Base-by-base conservation (phyloP, 2,329 filamentous ascomycete species). In the Aspergillus nomiae region DNA sequence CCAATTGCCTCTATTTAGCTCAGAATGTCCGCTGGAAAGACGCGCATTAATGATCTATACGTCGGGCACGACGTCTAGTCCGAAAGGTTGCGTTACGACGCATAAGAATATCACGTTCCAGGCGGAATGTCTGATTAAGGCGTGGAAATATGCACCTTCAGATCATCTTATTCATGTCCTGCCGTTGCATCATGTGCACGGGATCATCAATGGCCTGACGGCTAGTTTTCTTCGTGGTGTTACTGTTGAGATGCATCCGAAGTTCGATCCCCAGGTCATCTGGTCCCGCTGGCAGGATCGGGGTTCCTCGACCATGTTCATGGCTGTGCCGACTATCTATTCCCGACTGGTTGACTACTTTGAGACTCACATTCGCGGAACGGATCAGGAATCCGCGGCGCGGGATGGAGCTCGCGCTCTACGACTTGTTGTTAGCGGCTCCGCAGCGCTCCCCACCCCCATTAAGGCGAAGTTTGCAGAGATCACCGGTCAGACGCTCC, bases 291-390 rank as follows among this genome's bases (percentile, higher is more conserved):
- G 81, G 81, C 71, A 74, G 62, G 74, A 71, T 34, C 70, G 66
- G 59, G 78, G 77, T 64, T 71, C 75, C 51, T 75, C 81, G 32
- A 77, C 80, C 0, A 79, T 84, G 74, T 85, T 85, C 74, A 80
- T 82, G 67, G 83, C 81, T 19, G 83, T 85, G 1, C 83, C 83
- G 4, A 84, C 83, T 1, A 83, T 84, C 34, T 85, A 84, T 70
- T 80, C 82, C 53, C 77, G 81, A 0, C 71, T 84, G 57, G 78
- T 81, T 61, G 78, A 83, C 60, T 80, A 83, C 59, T 81, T 80
- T 56, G 77, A 81, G 51, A 53, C 73, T 14, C 67, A 78, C 36
- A 76, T 81, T 48, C 74, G 73, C 24, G 75, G 74, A 1, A 78
- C 77, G 2, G 70, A 73, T 7, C 56, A 64, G 1, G 78, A 81